A percentile compares a stretch with the other conserved stretches of the same genome.
Conservation (phyloP, 2,329 filamentous ascomycete genomes). For the Intubia oerlemansii region DNA sequence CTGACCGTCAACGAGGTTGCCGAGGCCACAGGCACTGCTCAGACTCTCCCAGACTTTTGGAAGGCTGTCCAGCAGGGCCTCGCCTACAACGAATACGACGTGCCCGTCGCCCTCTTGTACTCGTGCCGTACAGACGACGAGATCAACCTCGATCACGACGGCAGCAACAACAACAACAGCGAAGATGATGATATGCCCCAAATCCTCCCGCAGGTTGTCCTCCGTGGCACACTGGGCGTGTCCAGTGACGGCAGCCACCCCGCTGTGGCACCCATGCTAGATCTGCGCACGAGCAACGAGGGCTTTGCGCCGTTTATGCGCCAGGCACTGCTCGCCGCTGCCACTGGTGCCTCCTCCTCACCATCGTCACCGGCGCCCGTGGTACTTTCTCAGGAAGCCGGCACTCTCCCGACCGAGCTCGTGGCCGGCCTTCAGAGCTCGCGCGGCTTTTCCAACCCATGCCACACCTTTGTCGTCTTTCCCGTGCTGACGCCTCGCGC, state of each 20-base stretch:
- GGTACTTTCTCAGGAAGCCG: slow-evolving; percentile 43
- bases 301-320: slow-evolving; percentile 60
- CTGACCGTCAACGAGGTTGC: slow-evolving; percentile 57
- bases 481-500: slow-evolving; percentile 56
- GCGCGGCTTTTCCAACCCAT: slow-evolving; percentile 50
- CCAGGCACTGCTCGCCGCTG: slow-evolving; percentile 42
- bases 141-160: slow-evolving; percentile 19
- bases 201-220: slow-evolving; percentile 38
- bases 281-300: slow-evolving; percentile 45
- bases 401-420: slow-evolving; percentile 40
- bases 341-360: background rate
- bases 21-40: slow-evolving; percentile 50
- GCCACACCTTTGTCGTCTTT: slow-evolving; percentile 50
- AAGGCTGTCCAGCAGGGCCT: slow-evolving; percentile 44
- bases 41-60: slow-evolving; percentile 57
- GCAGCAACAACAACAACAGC: slow-evolving; percentile 17
- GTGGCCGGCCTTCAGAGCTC: slow-evolving; percentile 36
- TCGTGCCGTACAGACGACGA: too few species aligned
- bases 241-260: slow-evolving; percentile 40
- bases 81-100: slow-evolving; percentile 52
- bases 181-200: slow-evolving; percentile 43
- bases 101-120: slow-evolving; percentile 59
- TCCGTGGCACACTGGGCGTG: slow-evolving; percentile 54
- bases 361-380: slow-evolving; percentile 25
- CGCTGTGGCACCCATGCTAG: slow-evolving; percentile 37